Evolutionary conservation across 2,329 filamentous ascomycete species (phyloP).

Genomic region (Ceratocystiopsis brevicomis): DNA sequence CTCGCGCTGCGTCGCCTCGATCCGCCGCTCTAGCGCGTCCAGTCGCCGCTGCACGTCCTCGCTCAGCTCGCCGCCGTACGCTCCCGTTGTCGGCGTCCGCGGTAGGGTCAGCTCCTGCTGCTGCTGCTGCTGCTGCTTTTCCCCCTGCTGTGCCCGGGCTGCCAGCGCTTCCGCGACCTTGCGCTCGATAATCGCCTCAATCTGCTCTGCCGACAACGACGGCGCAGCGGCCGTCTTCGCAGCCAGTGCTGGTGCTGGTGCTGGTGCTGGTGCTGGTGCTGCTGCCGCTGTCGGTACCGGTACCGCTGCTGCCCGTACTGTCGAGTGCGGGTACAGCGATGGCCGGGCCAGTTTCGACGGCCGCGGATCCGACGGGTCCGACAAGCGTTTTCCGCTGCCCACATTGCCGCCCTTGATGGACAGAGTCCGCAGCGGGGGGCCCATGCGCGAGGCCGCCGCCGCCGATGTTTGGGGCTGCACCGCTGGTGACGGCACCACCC

Average conservation of each 20-base stretch:
- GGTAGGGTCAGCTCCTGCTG: constrained; percentile 10
- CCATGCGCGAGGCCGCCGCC: constrained; percentile 2
- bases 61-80: constrained; percentile 29
- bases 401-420: constrained; percentile 4
- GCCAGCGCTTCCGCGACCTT: constrained; percentile 82
- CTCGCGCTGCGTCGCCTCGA: constrained; percentile 39
- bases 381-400: constrained; percentile 20
- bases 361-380: constrained; percentile 18
- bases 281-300: background rate
- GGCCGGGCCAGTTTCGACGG: constrained; percentile 25
- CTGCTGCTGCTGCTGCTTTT: constrained; percentile 15
- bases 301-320: background rate
- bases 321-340: constrained; percentile 6
- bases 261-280: constrained; percentile 5
- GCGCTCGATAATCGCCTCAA: constrained; percentile 81
- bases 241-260: constrained; percentile 4
- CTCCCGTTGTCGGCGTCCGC: constrained; percentile 10
- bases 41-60: constrained; percentile 65
- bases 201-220: constrained; percentile 50
- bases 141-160: constrained; percentile 38
- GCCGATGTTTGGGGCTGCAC: constrained; percentile 2
- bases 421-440: constrained; percentile 1
- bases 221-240: constrained; percentile 4
- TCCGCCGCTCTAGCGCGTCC: constrained; percentile 69
- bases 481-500: constrained; percentile 9